These are phyloP conservation scores for Stachybotrys chartarum DNA, from an alignment of 2,329 filamentous ascomycete species.

Conservation along the genomic window DNA sequence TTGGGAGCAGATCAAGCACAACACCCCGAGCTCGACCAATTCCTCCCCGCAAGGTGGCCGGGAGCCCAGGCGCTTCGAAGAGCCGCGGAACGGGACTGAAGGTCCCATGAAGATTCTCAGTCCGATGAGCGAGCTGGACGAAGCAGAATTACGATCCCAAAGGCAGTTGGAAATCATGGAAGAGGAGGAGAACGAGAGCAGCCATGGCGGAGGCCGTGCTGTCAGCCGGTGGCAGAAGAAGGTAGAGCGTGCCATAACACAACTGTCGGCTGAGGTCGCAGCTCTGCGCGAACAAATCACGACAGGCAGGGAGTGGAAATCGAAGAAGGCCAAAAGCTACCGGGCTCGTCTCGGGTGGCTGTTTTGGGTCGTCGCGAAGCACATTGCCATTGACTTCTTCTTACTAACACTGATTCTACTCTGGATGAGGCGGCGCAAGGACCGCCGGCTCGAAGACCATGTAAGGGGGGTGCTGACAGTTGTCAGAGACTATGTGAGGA, in stretches of 20 bases:
- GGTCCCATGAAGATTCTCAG: slow-evolving; percentile 64
- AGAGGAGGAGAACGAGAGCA: slow-evolving; percentile 29
- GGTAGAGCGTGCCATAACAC: slow-evolving; percentile 79
- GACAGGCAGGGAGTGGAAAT: slow-evolving; percentile 63
- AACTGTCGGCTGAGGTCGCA: slow-evolving; percentile 87
- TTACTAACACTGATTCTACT: slow-evolving; percentile 59
- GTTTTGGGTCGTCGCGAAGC: slow-evolving; percentile 62
- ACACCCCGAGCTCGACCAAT: slow-evolving; percentile 58
- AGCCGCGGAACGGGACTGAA: slow-evolving; percentile 41
- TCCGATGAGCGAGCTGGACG: slow-evolving; percentile 80
- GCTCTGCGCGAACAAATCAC: slow-evolving; percentile 88
- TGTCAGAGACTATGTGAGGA: slow-evolving; percentile 51
- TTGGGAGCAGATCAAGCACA: slow-evolving; percentile 96
- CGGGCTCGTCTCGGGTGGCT: slow-evolving; percentile 66
- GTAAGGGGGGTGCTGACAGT: slow-evolving; percentile 56
- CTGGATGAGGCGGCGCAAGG: slow-evolving; percentile 66
- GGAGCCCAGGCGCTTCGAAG: slow-evolving; percentile 34
- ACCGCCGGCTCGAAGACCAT: slow-evolving; percentile 66
- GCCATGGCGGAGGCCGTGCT: slow-evolving; percentile 12
- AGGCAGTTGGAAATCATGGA: slow-evolving; percentile 38
- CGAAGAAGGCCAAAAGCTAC: slow-evolving; percentile 56
- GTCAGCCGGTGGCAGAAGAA: slow-evolving; percentile 65
- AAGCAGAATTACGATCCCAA: slow-evolving; percentile 50
- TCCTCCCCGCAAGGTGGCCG: slow-evolving; percentile 44
- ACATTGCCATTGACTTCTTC: slow-evolving; percentile 65